Conservation (phyloP, 2,329 filamentous ascomycete species). For the Xylaria digitata region DNA sequence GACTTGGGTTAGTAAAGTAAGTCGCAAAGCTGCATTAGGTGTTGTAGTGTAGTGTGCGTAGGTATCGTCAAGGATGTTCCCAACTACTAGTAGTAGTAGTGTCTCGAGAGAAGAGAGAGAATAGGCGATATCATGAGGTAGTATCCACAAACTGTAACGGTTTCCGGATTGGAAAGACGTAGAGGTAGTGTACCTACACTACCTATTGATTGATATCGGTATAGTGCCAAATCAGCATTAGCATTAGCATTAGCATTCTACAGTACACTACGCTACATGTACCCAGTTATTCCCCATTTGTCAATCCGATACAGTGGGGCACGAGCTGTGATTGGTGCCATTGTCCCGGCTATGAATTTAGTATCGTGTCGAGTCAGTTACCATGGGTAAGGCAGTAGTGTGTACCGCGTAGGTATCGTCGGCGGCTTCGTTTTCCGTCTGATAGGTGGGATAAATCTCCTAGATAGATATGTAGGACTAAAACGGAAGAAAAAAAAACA, state of each 20-base stretch:
- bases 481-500: neutral
- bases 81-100: no score
- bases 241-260: slow-evolving; percentile 4
- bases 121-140: neutral
- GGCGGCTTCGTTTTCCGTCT: slow-evolving; percentile 31
- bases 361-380: neutral
- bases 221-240: neutral
- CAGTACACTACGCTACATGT: neutral
- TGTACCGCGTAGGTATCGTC: neutral
- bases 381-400: neutral
- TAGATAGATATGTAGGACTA: neutral
- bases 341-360: neutral
- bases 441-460: slow-evolving; percentile 18
- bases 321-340: slow-evolving; percentile 10
- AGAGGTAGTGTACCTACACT: neutral
- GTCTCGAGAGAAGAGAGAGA: no score
- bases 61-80: no score
- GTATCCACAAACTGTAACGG: slow-evolving; percentile 2
- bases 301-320: slow-evolving; percentile 11
- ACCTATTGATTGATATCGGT: neutral
- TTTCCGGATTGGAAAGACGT: slow-evolving; percentile 8
- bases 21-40: neutral
- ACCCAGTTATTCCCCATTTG: slow-evolving; percentile 17
- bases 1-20: neutral
- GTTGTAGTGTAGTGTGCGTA: no score